Evolutionary conservation across 768 basidiomycete genomes (phyloP).

Genomic region (Hericium coralloides): DNA sequence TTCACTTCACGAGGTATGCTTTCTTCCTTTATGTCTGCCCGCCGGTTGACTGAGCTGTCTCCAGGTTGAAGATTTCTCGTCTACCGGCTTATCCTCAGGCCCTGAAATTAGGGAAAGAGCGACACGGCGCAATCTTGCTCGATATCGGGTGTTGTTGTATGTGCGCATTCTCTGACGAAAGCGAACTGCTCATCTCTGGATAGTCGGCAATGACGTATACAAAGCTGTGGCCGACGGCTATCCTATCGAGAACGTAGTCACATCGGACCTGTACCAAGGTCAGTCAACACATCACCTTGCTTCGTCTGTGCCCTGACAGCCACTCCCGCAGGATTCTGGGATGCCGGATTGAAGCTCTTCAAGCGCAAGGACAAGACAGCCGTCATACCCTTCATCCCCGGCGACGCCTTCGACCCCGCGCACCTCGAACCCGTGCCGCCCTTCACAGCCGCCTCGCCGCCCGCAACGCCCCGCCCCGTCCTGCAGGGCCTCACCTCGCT

Average conservation of each 20-base stretch:
- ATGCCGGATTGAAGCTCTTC: neutral
- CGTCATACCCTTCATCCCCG: constrained; percentile 42
- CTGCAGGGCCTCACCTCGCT: constrained; percentile 30
- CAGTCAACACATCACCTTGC: neutral
- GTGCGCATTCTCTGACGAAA: neutral
- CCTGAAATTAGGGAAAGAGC: neutral
- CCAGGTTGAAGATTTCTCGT: neutral
- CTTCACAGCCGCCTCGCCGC: constrained; percentile 16
- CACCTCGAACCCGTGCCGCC: constrained; percentile 27
- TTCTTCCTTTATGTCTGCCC: neutral
- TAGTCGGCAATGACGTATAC: neutral
- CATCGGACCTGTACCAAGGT: neutral
- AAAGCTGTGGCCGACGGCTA: neutral
- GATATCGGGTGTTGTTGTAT: neutral
- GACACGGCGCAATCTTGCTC: neutral
- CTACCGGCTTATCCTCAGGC: neutral
- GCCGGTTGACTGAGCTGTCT: neutral
- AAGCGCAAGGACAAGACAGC: neutral
- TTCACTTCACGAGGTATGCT: neutral
- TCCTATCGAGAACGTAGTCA: neutral
- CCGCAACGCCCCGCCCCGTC: constrained; percentile 14
- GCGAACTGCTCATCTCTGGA: neutral
- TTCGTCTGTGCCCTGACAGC: neutral
- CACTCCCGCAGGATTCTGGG: neutral
- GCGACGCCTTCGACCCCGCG: constrained; percentile 41